Evolutionary conservation across 2,329 filamentous ascomycete genomes (phyloP).

Genomic region (Alternaria triticimaculans): DNA sequence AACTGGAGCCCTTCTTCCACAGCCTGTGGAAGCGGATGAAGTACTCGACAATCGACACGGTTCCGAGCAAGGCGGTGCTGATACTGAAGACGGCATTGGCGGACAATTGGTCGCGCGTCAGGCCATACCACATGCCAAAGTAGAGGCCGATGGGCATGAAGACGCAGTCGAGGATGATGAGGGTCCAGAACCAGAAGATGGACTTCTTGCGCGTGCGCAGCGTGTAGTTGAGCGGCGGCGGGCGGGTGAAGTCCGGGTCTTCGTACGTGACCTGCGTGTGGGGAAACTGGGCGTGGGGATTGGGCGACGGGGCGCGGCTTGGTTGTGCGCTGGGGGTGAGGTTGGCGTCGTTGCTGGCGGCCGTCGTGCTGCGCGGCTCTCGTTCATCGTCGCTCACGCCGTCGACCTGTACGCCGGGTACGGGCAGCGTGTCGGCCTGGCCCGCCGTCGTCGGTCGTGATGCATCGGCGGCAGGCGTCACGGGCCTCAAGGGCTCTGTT

Average conservation of each 20-base stretch:
- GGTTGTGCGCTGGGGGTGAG: slow-evolving; percentile 26
- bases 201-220: slow-evolving; percentile 61
- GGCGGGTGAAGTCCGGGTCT: slow-evolving; percentile 50
- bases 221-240: slow-evolving; percentile 64
- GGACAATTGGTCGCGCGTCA: slow-evolving; percentile 53
- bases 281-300: slow-evolving; percentile 45
- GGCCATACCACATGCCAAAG: slow-evolving; percentile 66
- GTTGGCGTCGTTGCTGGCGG: slow-evolving; percentile 9
- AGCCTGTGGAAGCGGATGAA: slow-evolving; percentile 57
- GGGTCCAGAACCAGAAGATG: slow-evolving; percentile 65
- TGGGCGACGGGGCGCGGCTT: slow-evolving; percentile 39
- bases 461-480: slow-evolving; percentile 15
- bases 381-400: slow-evolving; percentile 24
- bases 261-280: slow-evolving; percentile 51
- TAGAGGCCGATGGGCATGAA: slow-evolving; percentile 66
- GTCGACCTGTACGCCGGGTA: slow-evolving; percentile 29
- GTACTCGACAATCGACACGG: slow-evolving; percentile 62
- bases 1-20: slow-evolving; percentile 60
- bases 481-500: slow-evolving; percentile 38
- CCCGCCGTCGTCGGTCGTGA: slow-evolving; percentile 16
- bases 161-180: slow-evolving; percentile 66
- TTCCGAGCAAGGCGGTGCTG: slow-evolving; percentile 60
- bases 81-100: slow-evolving; percentile 62
- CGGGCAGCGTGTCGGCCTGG: slow-evolving; percentile 20
- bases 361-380: slow-evolving; percentile 17